Evolutionary conservation across 306 rosid species (phyloP).

Genomic region (Malus sieversii): DNA sequence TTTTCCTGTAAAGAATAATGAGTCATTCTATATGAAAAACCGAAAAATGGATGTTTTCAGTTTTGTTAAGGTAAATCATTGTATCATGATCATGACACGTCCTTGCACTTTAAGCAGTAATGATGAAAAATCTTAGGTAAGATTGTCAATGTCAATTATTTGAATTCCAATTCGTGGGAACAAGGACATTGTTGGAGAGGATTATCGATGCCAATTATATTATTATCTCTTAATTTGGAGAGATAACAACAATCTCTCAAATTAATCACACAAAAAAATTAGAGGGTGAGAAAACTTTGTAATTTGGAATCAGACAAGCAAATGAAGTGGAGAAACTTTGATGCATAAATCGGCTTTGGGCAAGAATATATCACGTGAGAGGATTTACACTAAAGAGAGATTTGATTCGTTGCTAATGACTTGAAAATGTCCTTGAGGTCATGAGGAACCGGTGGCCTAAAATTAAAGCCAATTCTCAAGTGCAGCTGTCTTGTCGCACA

Average conservation of each 20-base stretch:
- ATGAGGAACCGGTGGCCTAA: neutral
- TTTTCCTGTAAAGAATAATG: no score
- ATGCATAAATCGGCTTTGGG: neutral
- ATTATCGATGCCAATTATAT: neutral
- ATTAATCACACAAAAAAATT: neutral
- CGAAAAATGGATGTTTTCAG: no score
- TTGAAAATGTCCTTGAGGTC: neutral
- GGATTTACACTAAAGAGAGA: conserved; percentile 1
- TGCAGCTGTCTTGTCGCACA: neutral
- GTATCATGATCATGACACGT: neutral
- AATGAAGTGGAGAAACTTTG: neutral
- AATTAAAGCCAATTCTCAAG: neutral
- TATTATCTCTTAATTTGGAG: neutral
- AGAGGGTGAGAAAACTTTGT: neutral
- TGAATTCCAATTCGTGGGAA: neutral
- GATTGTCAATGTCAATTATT: neutral
- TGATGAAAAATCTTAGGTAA: neutral
- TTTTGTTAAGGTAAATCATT: neutral
- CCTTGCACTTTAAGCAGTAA: neutral
- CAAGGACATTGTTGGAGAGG: neutral
- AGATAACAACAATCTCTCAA: neutral
- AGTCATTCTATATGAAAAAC: neutral
- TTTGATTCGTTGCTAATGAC: conserved; percentile 7
- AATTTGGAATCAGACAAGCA: neutral
- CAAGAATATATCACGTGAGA: neutral